Percentiles rank a stretch among this genome's conserved stretches.
These are phyloP conservation scores for Cytospora schulzeri DNA, from an alignment of 2,329 filamentous ascomycete genomes.

Conservation along the genomic window DNA sequence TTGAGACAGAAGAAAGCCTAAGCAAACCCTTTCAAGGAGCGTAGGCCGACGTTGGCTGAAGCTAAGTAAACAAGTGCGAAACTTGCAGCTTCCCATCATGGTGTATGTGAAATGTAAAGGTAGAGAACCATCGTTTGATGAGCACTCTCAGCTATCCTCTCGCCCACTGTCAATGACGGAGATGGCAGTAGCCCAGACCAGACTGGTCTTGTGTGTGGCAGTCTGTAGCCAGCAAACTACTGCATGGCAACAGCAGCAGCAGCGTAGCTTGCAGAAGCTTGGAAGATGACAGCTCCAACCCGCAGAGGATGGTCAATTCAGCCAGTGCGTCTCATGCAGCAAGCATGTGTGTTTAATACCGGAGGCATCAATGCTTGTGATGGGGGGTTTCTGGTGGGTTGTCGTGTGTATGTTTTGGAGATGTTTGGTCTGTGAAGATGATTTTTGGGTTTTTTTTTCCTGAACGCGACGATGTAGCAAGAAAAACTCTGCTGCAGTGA, in stretches of 20 bases:
- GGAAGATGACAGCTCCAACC: background rate
- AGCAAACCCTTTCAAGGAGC: background rate
- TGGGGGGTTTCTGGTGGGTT: background rate
- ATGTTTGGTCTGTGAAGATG: background rate
- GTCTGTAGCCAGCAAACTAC: conserved; percentile 19
- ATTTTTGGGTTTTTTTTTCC: background rate
- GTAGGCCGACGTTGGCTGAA: background rate
- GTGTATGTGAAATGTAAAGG: background rate
- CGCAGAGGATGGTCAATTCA: background rate
- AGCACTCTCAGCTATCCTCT: background rate
- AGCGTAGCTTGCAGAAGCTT: conserved; percentile 12
- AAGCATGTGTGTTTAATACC: background rate
- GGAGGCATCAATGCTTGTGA: background rate
- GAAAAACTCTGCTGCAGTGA: conserved; percentile 7
- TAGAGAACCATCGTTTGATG: background rate
- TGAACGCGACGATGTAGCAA: background rate
- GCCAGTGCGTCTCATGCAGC: background rate
- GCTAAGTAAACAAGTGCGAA: background rate
- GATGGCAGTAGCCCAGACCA: conserved; percentile 5
- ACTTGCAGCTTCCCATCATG: background rate
- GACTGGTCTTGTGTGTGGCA: background rate
- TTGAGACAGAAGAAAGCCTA: background rate
- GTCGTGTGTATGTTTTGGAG: background rate
- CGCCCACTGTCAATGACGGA: conserved; percentile 13
- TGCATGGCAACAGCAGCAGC: background rate